Percentiles rank a stretch among this genome's conserved stretches.
Conservation (phyloP, 2,329 filamentous ascomycete genomes). For the Dactylellina haptotyla region DNA sequence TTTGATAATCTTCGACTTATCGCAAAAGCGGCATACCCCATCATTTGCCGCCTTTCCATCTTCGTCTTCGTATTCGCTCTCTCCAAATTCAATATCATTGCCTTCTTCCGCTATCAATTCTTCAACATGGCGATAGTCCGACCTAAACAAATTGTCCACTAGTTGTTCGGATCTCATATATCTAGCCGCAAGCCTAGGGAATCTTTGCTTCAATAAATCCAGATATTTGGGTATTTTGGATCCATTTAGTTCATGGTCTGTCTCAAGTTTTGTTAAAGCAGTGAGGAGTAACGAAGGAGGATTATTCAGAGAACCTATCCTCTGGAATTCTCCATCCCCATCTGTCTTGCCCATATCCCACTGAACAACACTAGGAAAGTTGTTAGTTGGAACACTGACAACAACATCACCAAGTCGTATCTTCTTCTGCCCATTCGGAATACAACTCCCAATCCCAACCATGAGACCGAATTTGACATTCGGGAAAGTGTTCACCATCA, state of each 20-base stretch:
- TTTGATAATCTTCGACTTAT: neutral
- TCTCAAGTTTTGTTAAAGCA: no score
- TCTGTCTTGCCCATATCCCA: neutral
- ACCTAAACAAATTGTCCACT: no score
- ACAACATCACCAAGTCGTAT: constrained; percentile 56
- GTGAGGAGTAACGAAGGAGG: no score
- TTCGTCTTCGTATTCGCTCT: neutral
- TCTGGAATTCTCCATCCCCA: neutral
- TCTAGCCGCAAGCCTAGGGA: no score
- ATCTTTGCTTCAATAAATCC: no score
- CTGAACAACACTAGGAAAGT: no score
- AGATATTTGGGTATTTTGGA: no score
- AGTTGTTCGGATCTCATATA: no score
- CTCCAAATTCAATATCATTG: no score
- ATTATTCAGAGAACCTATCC: neutral
- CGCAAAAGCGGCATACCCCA: neutral
- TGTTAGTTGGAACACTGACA: neutral
- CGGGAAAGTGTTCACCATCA: neutral
- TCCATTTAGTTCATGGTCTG: no score
- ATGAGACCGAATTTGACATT: constrained; percentile 3
- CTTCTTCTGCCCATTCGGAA: neutral
- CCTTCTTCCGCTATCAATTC: no score
- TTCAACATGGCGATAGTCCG: no score
- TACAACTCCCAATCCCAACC: constrained; percentile 12
- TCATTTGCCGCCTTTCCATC: neutral